Conservation (phyloP, 208 protist genomes). For the Crithidia thermophila region DNA sequence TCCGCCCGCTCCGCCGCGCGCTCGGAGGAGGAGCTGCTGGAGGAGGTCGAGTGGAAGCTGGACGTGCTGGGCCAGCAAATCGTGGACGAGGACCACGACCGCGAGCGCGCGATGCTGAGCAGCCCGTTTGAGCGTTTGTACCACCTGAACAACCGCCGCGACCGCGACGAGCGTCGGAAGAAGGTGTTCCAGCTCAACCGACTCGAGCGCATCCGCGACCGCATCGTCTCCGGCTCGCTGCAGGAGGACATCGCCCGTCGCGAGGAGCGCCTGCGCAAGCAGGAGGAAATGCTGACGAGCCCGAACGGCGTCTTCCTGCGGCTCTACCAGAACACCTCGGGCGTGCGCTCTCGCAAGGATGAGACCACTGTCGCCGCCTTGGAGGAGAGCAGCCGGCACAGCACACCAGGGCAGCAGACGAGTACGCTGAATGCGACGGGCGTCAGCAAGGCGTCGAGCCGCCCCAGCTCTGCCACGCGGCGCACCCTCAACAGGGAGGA, state of each 20-base stretch:
- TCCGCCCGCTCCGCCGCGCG: conserved; percentile 4
- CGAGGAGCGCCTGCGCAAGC: conserved; percentile 36
- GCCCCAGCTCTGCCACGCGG: conserved; percentile 10
- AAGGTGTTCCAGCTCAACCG: conserved; percentile 52
- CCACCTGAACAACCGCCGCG: conserved; percentile 83
- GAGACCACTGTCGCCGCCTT: neutral
- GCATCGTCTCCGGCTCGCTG: conserved; percentile 52
- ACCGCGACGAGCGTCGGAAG: conserved; percentile 63
- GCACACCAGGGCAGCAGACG: conserved; percentile 1
- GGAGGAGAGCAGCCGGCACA: conserved; percentile 3
- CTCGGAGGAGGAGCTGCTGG: conserved; percentile 42
- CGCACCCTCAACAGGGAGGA: conserved; percentile 20
- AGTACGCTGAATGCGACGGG: conserved; percentile 11
- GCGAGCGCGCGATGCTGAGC: conserved; percentile 48
- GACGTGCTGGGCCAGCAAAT: conserved; percentile 46
- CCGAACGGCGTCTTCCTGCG: conserved; percentile 64
- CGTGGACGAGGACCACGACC: conserved; percentile 25
- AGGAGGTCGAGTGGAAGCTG: conserved; percentile 54
- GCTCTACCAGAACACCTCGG: conserved; percentile 46
- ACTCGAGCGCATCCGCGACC: conserved; percentile 53
- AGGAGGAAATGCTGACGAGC: conserved; percentile 41
- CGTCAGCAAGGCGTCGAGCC: conserved; percentile 12
- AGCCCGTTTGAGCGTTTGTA: conserved; percentile 77
- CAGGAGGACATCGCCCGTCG: conserved; percentile 39
- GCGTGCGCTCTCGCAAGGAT: neutral